Base-by-base conservation (phyloP, 164 flowering plant genomes). In the Nymphaea thermarum region DNA sequence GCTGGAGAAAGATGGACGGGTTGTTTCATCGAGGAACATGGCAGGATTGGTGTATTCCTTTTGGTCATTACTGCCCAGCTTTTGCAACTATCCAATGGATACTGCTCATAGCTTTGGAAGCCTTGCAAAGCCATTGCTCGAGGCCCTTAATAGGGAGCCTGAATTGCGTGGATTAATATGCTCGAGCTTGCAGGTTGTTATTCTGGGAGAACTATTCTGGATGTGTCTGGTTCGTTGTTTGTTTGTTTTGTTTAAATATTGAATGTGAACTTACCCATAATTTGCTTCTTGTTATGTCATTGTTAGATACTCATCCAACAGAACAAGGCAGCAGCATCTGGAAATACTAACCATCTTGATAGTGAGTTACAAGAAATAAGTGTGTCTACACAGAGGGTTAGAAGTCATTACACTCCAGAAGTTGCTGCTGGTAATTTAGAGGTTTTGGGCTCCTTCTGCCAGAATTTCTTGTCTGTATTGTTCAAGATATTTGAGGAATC, bases 11-110 rank as follows among this genome's bases (percentile, higher is more conserved):
- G 87, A 84, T 64, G 98, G 97, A 12, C 76, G 73, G 6, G 73
- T 85, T 51, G 47, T 79, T 71, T 81, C 95, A 42, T 83, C 97
- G 15, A 87, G 97, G 80, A 83, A 74, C 72, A 71, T 77, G 2
- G 91, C 89, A 74, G 87, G 84, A 61, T 78, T 92, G 71, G 80
- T 80, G 36, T 86, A 90, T 74, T 82, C 92, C 8, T 65, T 95
- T 62, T 95, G 98, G 98, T 92, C 98, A 12, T 78, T 95, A 76
- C 69, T 95, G 70, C 96, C 98, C 71, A 84, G 98, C 43, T 95
- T 92, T 78, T 95, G 99, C 83, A 89, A 90, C 77, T 95, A 90
- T 74, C 90, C 99, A 64, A 17, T 77, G 62, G 99, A 95, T 69
- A 90, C 93, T 68, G 88, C 93, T 65, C 75, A 78, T 76, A 85